Percentiles rank a stretch among this genome's conserved stretches.
These are phyloP conservation scores for Fraxinus pennsylvanica DNA, from an alignment of 257 asterid genomes.

Conservation along the genomic window DNA sequence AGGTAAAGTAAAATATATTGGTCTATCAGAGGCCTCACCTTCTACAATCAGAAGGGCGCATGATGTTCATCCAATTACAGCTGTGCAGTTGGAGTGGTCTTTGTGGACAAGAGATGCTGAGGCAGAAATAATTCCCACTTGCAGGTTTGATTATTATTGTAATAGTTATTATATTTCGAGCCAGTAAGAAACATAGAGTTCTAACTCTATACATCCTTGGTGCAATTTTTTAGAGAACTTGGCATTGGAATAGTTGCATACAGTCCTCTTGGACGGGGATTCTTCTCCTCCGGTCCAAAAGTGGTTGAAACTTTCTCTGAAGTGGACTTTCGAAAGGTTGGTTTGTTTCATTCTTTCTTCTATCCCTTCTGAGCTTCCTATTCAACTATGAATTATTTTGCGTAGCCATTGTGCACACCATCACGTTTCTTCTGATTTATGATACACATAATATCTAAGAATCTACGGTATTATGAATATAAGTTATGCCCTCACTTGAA, in stretches of 20 bases:
- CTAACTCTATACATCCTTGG: not conserved
- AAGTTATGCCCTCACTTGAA: not conserved
- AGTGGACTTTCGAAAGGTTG: conserved; percentile 43
- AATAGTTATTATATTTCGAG: not conserved
- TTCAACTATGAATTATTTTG: not conserved
- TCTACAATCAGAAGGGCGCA: conserved; percentile 22
- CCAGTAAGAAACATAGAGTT: not conserved
- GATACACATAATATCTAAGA: not conserved
- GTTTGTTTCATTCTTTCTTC: not conserved
- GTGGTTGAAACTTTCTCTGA: conserved; percentile 33
- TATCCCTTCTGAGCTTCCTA: not conserved
- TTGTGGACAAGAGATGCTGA: conserved; percentile 43
- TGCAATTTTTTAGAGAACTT: conserved; percentile 41
- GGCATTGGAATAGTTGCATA: conserved; percentile 58
- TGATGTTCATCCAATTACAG: conserved; percentile 21
- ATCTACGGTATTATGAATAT: not conserved
- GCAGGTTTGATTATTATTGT: conserved; percentile 28
- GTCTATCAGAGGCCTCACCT: conserved; percentile 24
- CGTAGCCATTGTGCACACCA: not conserved
- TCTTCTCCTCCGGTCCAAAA: conserved; percentile 50
- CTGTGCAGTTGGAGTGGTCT: conserved; percentile 31
- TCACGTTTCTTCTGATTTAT: not conserved
- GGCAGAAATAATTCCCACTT: conserved; percentile 36
- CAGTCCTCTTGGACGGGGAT: conserved; percentile 60
- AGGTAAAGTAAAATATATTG: conserved; percentile 21